Percentiles rank a stretch among this genome's conserved stretches.
phyloP scores from a whole-genome alignment of 202 grass and related monocot species.

The Digitaria exilis region DNA sequence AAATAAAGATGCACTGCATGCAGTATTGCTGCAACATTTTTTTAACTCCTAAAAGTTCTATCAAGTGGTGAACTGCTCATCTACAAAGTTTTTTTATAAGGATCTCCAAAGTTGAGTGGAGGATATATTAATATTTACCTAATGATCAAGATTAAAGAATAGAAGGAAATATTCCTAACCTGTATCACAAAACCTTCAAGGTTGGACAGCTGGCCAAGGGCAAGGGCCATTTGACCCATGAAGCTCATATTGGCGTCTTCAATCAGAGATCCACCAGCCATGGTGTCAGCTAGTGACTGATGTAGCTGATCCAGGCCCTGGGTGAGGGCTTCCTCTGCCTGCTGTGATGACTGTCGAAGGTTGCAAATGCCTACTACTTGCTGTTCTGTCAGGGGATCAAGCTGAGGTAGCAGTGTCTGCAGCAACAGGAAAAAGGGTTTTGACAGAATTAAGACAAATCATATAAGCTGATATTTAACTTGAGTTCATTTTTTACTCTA shows the following conservation, averaged over 20 bases:
- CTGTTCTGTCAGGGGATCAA: constrained; percentile 91
- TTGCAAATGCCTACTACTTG: constrained; percentile 72
- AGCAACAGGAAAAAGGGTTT: constrained; percentile 4
- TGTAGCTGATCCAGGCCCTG: constrained; percentile 87
- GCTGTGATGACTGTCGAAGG: constrained; percentile 82
- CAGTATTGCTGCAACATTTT: constrained; percentile 16
- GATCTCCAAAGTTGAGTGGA: not conserved
- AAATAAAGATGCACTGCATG: not conserved
- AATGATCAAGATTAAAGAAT: constrained; percentile 21
- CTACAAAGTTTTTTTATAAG: not conserved
- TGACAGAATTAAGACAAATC: constrained; percentile 7
- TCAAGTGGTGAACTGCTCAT: constrained; percentile 19
- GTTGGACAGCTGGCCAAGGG: constrained; percentile 72
- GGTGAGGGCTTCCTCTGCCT: constrained; percentile 91
- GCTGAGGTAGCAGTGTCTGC: constrained; percentile 72
- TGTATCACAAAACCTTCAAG: constrained; percentile 93
- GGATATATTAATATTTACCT: not conserved
- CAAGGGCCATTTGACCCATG: constrained; percentile 85
- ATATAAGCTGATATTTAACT: not conserved
- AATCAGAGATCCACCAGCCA: constrained; percentile 56
- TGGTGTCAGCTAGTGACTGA: constrained; percentile 61
- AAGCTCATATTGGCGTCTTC: constrained; percentile 56
- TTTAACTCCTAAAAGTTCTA: constrained; percentile 13
- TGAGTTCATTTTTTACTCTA: not conserved
- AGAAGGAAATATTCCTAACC: constrained; percentile 43